Evolutionary conservation across 352 stramenopile species (phyloP), one percentile per base, ranked within the genome.

Genomic region (Globisporangium cylindrosporum): DNA sequence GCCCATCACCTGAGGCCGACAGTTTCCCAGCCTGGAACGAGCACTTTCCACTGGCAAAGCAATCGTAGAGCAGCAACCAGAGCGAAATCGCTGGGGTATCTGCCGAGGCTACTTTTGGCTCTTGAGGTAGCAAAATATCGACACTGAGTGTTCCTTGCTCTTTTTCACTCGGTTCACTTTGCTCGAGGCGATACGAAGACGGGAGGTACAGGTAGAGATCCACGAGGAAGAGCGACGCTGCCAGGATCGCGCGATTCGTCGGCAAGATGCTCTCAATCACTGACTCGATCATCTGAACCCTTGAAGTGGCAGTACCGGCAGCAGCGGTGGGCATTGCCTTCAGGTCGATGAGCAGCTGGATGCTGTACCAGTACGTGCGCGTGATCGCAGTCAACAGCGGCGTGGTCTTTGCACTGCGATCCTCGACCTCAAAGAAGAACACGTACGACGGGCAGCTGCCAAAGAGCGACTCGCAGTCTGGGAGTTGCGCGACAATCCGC

Each of bases 151-250:
- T 12, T 24, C 43, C 8, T 63, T 27, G 49, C n/a, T 3, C 6
- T 2, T 58, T 63, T 20, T 24, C 32, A 38, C 36, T 53, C 20
- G 15, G 25, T 12, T 43, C 25, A 5, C 3, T 51, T 10, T 69
- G 20, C 4, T 73, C 59, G 18, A 83, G 27, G 15, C 71, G 70
- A 67, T 94, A 84, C 1, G 82, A 91, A 29, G 80, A 81, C 15
- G 84, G 87, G 27, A 93, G 72, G 41, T 91, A 86, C 1, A 94
- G 57, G 56, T 81, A 85, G 54, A 91, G 72, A 48, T 94, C 87
- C 56, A 92, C 76, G 38, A 94, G 73, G 59, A 92, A 94, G n/a
- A 91, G 79, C 57, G 81, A 77, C 1, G 74, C 69, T 10, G 82
- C 80, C 12, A 90, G 64, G 27, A 73, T 80, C 20, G 89, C 72